A percentile compares a stretch with the other conserved stretches of the same genome.
phyloP scores from a whole-genome alignment of 768 basidiomycete species.

The Lactifluus pinguis region DNA sequence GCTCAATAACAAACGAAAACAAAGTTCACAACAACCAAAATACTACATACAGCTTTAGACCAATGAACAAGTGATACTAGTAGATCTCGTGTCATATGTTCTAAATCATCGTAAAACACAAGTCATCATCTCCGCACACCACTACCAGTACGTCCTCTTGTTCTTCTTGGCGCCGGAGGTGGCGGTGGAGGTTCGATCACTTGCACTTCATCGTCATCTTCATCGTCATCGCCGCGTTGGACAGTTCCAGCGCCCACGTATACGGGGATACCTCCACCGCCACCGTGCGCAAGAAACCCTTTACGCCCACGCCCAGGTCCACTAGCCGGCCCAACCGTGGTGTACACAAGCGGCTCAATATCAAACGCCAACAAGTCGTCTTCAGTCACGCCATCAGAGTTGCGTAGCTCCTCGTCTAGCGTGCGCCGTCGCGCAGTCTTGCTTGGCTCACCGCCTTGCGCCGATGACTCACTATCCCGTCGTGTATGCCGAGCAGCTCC shows the following conservation, averaged over 20 bases:
- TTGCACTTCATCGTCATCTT: not conserved
- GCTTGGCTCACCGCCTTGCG: constrained; percentile 7
- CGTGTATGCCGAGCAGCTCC: not conserved
- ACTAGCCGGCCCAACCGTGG: constrained; percentile 45
- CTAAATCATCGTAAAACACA: not conserved
- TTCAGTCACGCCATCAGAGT: constrained; percentile 30
- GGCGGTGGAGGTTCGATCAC: not conserved
- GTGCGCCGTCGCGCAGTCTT: constrained; percentile 38
- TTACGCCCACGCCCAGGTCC: constrained; percentile 39
- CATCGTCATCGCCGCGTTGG: constrained; percentile 21
- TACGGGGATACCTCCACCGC: constrained; percentile 61
- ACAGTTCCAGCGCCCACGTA: constrained; percentile 42
- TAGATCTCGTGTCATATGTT: not conserved
- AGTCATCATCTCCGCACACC: constrained; percentile 1
- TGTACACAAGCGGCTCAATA: constrained; percentile 36
- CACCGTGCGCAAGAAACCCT: constrained; percentile 68
- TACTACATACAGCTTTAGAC: no score
- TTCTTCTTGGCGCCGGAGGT: not conserved
- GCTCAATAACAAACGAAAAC: no score
- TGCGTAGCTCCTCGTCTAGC: constrained; percentile 57
- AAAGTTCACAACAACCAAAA: no score
- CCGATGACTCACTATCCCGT: not conserved
- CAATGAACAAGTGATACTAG: no score
- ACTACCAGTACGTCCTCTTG: not conserved
- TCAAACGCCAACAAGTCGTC: constrained; percentile 28